phyloP scores from a whole-genome alignment of 208 protist genomes.

The Trichomonas gallinae region DNA sequence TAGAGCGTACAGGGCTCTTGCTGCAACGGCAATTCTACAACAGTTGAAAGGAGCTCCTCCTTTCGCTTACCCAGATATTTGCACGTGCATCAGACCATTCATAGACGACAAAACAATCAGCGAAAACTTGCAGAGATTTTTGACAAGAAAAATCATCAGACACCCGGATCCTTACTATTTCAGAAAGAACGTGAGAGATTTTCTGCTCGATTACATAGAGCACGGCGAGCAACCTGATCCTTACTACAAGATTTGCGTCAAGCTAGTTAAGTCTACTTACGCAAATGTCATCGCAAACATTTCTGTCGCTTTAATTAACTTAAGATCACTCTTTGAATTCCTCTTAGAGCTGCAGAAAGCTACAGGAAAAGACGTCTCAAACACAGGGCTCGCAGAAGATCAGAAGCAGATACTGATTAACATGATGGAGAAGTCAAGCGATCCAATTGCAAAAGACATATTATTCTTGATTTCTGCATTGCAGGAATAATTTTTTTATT shows the following conservation, averaged over 20 bases:
- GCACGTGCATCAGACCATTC: not conserved
- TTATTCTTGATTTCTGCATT: not conserved
- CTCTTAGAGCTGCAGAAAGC: not conserved
- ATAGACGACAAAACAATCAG: not conserved
- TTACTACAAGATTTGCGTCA: not conserved
- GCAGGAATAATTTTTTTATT: not conserved
- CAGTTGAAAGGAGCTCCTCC: not conserved
- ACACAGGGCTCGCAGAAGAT: not conserved
- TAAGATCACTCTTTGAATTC: not conserved
- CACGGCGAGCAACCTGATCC: not conserved
- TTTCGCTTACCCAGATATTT: not conserved
- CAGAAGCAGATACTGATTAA: not conserved
- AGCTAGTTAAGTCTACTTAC: not conserved
- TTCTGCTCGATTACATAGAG: not conserved
- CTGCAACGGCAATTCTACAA: not conserved
- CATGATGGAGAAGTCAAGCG: not conserved
- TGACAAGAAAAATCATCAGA: not conserved
- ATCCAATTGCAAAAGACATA: not conserved
- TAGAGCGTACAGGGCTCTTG: not conserved
- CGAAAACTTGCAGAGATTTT: not conserved
- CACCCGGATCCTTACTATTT: not conserved
- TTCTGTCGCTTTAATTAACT: not conserved
- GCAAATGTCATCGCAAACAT: not conserved
- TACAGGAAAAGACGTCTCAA: not conserved
- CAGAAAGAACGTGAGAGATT: not conserved